These are phyloP conservation scores for Exophiala sp. DNA, from an alignment of 2,329 filamentous ascomycete genomes.

Conservation along the genomic window DNA sequence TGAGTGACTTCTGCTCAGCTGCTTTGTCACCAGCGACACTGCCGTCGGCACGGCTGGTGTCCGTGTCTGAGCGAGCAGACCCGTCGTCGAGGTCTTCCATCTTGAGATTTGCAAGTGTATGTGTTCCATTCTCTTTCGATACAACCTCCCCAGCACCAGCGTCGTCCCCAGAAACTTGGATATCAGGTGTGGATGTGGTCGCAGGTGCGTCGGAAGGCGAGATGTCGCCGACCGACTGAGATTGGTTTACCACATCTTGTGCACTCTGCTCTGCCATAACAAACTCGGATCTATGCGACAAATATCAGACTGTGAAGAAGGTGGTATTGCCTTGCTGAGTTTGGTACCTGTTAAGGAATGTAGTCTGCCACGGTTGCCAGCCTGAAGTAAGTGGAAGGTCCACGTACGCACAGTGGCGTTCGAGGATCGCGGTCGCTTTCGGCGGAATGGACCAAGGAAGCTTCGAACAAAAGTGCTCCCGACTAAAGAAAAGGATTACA, in stretches of 20 bases:
- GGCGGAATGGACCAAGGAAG: background rate
- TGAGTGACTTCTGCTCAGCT: constrained; percentile 49
- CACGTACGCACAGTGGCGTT: constrained; percentile 11
- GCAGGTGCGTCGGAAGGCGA: constrained; percentile 65
- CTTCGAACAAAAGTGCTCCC: constrained; percentile 4
- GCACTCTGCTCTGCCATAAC: constrained; percentile 70
- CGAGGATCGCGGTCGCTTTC: constrained; percentile 5
- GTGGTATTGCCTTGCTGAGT: background rate
- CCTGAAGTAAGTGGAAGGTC: constrained; percentile 8
- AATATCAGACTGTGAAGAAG: constrained; percentile 32
- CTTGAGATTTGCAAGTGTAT: constrained; percentile 30
- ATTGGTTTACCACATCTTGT: constrained; percentile 70
- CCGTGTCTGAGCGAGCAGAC: constrained; percentile 60
- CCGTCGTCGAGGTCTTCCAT: constrained; percentile 36
- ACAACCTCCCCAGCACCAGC: constrained; percentile 47
- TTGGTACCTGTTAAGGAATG: constrained; percentile 22
- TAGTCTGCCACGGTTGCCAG: constrained; percentile 25
- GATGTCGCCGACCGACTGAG: constrained; percentile 62
- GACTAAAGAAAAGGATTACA: constrained; percentile 15
- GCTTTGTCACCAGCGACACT: constrained; percentile 39
- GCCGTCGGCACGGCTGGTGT: constrained; percentile 53
- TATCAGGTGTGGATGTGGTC: constrained; percentile 53
- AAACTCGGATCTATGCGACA: constrained; percentile 51
- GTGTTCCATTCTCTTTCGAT: constrained; percentile 38
- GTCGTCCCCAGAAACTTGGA: constrained; percentile 29